Base-by-base conservation (phyloP, 257 asterid species). In the Fraxinus cuspidata region DNA sequence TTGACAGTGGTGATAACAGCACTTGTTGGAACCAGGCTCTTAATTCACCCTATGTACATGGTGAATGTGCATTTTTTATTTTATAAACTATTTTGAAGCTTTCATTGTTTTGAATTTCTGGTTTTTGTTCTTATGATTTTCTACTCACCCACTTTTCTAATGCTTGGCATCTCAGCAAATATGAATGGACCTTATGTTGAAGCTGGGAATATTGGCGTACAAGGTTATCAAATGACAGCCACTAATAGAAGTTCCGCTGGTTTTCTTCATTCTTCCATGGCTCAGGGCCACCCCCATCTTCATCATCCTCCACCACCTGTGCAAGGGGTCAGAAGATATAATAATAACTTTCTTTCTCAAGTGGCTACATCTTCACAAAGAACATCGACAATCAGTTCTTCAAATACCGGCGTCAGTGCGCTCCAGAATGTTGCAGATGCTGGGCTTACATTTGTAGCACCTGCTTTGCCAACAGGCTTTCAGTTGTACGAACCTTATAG, bases 21-120 rank as follows among this genome's bases (percentile, higher is more conserved):
- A 38, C 84, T 74, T 84, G 81, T 74, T 90, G 97, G 98, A 73
- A 87, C 16, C 96, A 81, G 72, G 85, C 95, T 73, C 89, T 89
- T 34, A 38, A 74, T 77, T 63, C 77, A 51, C 84, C 79, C 7
- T 87, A 77, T 64, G 35, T 85, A 25, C 88, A 82, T 28, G 93
- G 98, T 78, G 56, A 32, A 29, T 12, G 98, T 78, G 56, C 40
- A 29, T 12, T 37, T 4, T 74, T 37, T 29, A 19, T 13, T 37
- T 9, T 58, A 25, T 76, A 69, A 11, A 70, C 69, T 63, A 66
- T 80, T 8, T 28, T 18, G 10, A 37, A 49, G 13, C 70, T 66
- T 42, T 42, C 32, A 70, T 64, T 12, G 70, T 63, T 51, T 77
- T 25, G 66, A 66, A 73, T 68, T 80, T 58, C 18, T 58, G 60